phyloP scores from a whole-genome alignment of 2,329 filamentous ascomycete genomes.

The Calonectria hawksworthii region DNA sequence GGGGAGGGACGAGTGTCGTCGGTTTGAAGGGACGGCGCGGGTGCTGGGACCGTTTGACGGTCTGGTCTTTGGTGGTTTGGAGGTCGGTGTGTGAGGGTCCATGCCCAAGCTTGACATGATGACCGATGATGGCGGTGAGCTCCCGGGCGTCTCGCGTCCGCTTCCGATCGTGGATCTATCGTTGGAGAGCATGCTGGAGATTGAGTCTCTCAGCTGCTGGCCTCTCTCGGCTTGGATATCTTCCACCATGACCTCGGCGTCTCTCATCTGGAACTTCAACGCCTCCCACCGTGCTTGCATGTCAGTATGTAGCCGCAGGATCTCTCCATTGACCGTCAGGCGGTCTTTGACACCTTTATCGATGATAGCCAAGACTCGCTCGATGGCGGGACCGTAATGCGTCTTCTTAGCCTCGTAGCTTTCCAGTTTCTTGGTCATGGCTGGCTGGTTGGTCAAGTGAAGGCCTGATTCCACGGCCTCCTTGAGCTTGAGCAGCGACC shows the following conservation, averaged over 20 bases:
- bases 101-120: constrained; percentile 70
- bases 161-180: constrained; percentile 81
- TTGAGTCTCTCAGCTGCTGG: constrained; percentile 89
- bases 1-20: constrained; percentile 64
- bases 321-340: constrained; percentile 97
- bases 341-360: constrained; percentile 95
- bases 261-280: constrained; percentile 81
- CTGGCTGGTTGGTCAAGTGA: constrained; percentile 78
- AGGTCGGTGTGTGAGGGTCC: constrained; percentile 60
- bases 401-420: constrained; percentile 95
- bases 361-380: constrained; percentile 91
- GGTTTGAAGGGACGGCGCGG: constrained; percentile 60
- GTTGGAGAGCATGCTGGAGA: constrained; percentile 91
- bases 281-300: constrained; percentile 86
- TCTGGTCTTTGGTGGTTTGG: constrained; percentile 60
- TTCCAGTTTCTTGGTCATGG: constrained; percentile 86
- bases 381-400: constrained; percentile 94
- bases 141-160: constrained; percentile 78
- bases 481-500: constrained; percentile 85
- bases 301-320: constrained; percentile 86
- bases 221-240: constrained; percentile 77
- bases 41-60: constrained; percentile 62
- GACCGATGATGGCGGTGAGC: constrained; percentile 73
- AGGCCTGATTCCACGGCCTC: constrained; percentile 83
- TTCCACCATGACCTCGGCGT: constrained; percentile 82